A percentile compares a stretch with the other conserved stretches of the same genome.
phyloP scores from a whole-genome alignment of 805 yeast genomes.

The Wickerhamomyces hampshirensis region DNA sequence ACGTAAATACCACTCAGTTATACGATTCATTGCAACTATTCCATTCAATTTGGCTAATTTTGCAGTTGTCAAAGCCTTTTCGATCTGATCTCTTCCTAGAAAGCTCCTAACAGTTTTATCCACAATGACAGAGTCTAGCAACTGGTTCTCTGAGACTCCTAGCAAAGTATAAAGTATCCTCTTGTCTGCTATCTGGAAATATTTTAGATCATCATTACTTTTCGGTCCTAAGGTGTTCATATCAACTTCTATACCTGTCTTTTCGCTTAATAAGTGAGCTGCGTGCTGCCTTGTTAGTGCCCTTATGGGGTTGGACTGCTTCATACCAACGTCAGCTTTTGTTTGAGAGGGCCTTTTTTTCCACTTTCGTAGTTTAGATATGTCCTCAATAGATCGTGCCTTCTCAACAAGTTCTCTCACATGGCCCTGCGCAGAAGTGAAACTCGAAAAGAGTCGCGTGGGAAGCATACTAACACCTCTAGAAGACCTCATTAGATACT shows the following conservation, averaged over 20 bases:
- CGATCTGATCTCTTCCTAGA: conserved; percentile 41
- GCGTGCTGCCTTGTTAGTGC: conserved; percentile 23
- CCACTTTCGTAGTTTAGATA: not conserved
- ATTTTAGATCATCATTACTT: conserved; percentile 29
- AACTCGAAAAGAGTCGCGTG: not conserved
- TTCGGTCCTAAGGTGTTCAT: conserved; percentile 31
- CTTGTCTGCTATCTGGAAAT: conserved; percentile 33
- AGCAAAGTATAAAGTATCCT: conserved; percentile 47
- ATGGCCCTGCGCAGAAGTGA: not conserved
- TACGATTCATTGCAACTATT: conserved; percentile 57
- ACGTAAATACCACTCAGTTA: conserved; percentile 45
- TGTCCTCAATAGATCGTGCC: not conserved
- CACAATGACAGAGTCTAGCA: conserved; percentile 54
- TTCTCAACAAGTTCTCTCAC: not conserved
- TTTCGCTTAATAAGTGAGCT: conserved; percentile 17
- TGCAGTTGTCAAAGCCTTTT: conserved; percentile 50
- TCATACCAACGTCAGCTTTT: no score
- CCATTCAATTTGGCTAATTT: conserved; percentile 46
- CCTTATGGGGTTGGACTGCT: no score
- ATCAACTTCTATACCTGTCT: conserved; percentile 19
- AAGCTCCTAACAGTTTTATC: conserved; percentile 50
- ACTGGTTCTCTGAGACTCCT: conserved; percentile 54
- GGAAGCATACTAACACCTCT: no score
- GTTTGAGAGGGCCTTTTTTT: not conserved
- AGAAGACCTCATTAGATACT: not conserved